Evolutionary conservation across 2,329 filamentous ascomycete species (phyloP), one percentile per base, ranked within the genome.

Genomic region (Taxawa tesnikishii): DNA sequence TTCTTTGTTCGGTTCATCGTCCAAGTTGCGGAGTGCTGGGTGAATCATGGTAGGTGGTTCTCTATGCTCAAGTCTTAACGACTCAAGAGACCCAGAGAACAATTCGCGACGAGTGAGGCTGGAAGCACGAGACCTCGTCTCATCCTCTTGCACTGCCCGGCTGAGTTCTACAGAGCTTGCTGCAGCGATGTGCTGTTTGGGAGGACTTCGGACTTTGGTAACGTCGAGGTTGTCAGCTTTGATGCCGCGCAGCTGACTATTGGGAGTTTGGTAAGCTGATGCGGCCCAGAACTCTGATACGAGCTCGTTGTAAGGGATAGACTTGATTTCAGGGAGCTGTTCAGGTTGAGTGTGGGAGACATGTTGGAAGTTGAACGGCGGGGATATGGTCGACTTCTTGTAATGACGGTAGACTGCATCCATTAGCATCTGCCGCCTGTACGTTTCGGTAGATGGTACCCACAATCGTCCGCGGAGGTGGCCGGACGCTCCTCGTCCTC

Each of bases 361-460:
- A 44, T 77, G 73, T 39, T 76, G 70, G 46, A 78, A 78, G 43
- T 74, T 69, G 50, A 73, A 78, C 2, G 73, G 73, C 35, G 65
- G 64, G 0, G 73, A 78, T 32, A 77, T 77, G 36, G 58, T 56
- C 26, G 53, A 54, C 47, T 68, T 70, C 32, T 43, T 48, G 9
- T 48, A 40, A 29, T 51, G 33, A 25, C 32, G 29, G 32, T 33
- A 32, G 35, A 37, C 14, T 15, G 28, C 11, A 27, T 28, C 31
- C 29, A 35, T 28, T 30, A 21, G 33, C 16, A 16, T 36, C 29
- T 19, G 31, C 33, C 17, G 33, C 31, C 9, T 36, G 29, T 15
- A 15, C 10, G 23, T 28, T 26, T 14, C 29, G 26, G 13, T 32
- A n/a, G n/a, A n/a, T n/a, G n/a, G n/a, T n/a, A n/a, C n/a, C n/a